Evolutionary conservation across 108 stramenopile genomes (phyloP).

Genomic region (Cylindrotheca fusiformis): DNA sequence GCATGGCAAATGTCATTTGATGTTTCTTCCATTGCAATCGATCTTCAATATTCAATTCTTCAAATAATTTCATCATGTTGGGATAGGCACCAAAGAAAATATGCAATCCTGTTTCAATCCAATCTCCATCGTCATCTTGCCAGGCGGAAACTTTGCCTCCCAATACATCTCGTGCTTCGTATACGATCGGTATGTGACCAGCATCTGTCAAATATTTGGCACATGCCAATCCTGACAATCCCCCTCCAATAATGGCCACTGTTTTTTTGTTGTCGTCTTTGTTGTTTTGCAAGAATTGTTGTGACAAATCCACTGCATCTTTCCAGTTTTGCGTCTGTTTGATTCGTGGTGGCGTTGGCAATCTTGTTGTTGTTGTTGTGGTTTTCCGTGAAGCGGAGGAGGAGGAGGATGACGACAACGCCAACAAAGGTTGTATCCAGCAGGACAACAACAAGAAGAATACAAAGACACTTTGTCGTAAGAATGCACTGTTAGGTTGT

Average conservation of each 20-base stretch:
- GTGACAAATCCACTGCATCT: conserved; percentile 11
- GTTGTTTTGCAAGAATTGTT: conserved; percentile 3
- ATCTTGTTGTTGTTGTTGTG: not conserved
- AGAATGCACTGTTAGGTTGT: too few relatives aligned
- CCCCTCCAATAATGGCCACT: conserved; percentile 88
- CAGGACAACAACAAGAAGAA: too few relatives aligned
- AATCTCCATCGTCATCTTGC: conserved; percentile 87
- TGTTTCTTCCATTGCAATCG: conserved; percentile 95
- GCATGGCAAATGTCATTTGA: conserved; percentile 95
- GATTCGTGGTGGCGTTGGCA: conserved; percentile 15
- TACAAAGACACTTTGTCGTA: too few relatives aligned
- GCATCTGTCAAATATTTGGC: conserved; percentile 91
- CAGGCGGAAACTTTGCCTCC: conserved; percentile 91
- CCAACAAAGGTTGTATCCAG: too few relatives aligned
- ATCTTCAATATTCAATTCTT: conserved; percentile 89
- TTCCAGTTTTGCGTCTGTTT: conserved; percentile 20
- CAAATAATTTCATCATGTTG: conserved; percentile 90
- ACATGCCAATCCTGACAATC: conserved; percentile 79
- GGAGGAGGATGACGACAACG: too few relatives aligned
- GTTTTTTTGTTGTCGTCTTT: conserved; percentile 20
- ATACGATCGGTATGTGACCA: conserved; percentile 80
- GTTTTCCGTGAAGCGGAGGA: too few relatives aligned
- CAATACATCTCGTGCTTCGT: conserved; percentile 74
- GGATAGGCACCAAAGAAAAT: conserved; percentile 97
- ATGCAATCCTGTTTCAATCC: conserved; percentile 91